These are phyloP conservation scores for Pseudotsuga menziesii DNA, from an alignment of 75 land plant species.

Conservation along the genomic window DNA sequence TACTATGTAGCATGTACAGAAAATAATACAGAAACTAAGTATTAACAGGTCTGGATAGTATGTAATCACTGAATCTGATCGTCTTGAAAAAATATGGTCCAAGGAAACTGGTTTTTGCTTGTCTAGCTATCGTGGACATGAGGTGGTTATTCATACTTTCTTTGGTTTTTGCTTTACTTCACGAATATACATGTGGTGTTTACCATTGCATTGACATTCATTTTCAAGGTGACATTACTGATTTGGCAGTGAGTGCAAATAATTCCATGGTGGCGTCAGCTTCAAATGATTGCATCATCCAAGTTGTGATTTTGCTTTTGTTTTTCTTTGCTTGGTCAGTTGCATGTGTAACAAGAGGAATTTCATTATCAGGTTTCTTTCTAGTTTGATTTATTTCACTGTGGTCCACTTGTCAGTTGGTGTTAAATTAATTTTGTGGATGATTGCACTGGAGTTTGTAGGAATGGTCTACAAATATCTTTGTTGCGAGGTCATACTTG, in stretches of 20 bases:
- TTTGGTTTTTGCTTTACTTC: conserved; percentile 6
- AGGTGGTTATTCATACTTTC: conserved; percentile 42
- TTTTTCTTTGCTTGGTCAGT: background rate
- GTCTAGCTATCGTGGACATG: conserved; percentile 97
- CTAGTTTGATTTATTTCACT: background rate
- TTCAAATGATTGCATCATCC: conserved; percentile 85
- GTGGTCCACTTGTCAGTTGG: background rate
- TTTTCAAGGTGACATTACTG: conserved; percentile 93
- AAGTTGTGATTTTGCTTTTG: conserved; percentile 68
- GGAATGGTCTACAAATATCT: conserved; percentile 84
- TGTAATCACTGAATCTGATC: conserved; percentile 97
- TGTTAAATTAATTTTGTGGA: background rate
- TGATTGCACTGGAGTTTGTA: conserved; percentile 84
- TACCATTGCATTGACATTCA: background rate
- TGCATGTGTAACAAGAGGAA: background rate
- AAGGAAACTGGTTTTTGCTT: conserved; percentile 97
- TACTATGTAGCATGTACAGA: no score
- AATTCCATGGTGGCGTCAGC: conserved; percentile 92
- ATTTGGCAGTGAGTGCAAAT: conserved; percentile 84
- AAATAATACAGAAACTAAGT: no score
- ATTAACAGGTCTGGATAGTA: conserved; percentile 85
- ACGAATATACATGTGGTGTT: background rate
- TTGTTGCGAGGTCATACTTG: conserved; percentile 85
- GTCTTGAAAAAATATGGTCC: conserved; percentile 97
- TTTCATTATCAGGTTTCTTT: background rate